phyloP scores from a whole-genome alignment of 106 monocot species.

The Dendrobium huoshanense region DNA sequence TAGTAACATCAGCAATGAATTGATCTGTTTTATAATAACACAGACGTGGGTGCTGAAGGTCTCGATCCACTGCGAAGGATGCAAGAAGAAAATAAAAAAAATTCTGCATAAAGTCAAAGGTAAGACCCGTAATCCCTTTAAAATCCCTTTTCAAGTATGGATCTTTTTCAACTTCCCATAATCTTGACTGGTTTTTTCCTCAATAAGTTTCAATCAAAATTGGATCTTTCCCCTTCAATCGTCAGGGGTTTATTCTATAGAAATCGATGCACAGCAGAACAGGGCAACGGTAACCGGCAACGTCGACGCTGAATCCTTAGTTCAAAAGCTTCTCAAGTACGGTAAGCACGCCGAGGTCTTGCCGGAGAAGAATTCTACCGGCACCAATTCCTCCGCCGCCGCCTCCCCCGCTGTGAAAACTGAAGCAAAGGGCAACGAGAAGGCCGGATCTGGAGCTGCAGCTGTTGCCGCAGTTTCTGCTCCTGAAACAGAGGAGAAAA shows the following conservation, averaged over 20 bases:
- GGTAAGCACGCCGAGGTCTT: slow-evolving; percentile 61
- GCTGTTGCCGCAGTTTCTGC: background rate
- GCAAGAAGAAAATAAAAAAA: slow-evolving; percentile 23
- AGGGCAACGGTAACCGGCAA: slow-evolving; percentile 44
- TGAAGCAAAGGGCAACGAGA: slow-evolving; percentile 6
- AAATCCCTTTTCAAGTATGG: slow-evolving; percentile 12
- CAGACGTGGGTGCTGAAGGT: slow-evolving; percentile 60
- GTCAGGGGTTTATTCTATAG: slow-evolving; percentile 32
- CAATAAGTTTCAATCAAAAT: background rate
- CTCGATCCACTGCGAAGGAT: slow-evolving; percentile 55
- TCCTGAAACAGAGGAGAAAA: slow-evolving; percentile 2
- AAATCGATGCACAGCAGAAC: slow-evolving; percentile 44
- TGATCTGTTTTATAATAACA: background rate
- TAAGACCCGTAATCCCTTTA: slow-evolving; percentile 29
- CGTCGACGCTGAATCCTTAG: slow-evolving; percentile 45
- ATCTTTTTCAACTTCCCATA: background rate
- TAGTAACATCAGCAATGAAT: background rate
- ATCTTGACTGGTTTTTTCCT: background rate
- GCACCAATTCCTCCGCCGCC: background rate
- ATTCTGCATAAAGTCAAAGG: slow-evolving; percentile 47
- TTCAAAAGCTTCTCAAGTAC: slow-evolving; percentile 48
- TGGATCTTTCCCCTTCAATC: background rate
- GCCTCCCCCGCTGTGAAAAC: background rate
- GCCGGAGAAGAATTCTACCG: slow-evolving; percentile 32
- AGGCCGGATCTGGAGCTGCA: background rate